Conservation (phyloP, 1,284 basidiomycete genomes). For the Trichosporon ovoides region DNA sequence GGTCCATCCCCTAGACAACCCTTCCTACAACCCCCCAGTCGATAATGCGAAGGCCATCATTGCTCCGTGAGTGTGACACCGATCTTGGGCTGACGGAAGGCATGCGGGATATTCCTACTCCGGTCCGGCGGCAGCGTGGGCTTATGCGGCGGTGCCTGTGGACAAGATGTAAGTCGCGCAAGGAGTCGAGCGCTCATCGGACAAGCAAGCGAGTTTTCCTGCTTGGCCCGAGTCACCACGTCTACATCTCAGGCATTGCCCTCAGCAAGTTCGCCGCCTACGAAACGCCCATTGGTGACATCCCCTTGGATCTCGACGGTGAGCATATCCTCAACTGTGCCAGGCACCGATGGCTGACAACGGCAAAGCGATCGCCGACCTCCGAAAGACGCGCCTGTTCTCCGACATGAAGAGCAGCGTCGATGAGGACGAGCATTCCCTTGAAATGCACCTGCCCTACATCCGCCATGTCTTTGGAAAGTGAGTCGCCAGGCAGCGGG, state of each 20-base stretch:
- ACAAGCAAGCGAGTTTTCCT: slow-evolving; percentile 85
- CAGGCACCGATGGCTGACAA: neutral
- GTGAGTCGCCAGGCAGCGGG: slow-evolving; percentile 56
- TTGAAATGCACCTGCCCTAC: slow-evolving; percentile 97
- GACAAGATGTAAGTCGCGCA: slow-evolving; percentile 61
- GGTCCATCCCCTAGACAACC: slow-evolving; percentile 55
- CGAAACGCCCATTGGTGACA: slow-evolving; percentile 76
- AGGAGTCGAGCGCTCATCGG: neutral
- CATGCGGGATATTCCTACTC: slow-evolving; percentile 97
- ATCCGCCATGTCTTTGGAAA: slow-evolving; percentile 78
- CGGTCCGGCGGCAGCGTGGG: slow-evolving; percentile 90
- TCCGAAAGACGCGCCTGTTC: slow-evolving; percentile 67
- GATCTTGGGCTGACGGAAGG: slow-evolving; percentile 50
- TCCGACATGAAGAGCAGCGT: slow-evolving; percentile 60
- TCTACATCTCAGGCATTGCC: slow-evolving; percentile 81
- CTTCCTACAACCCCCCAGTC: slow-evolving; percentile 61
- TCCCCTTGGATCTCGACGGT: slow-evolving; percentile 76
- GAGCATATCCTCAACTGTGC: slow-evolving; percentile 35
- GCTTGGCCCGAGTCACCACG: slow-evolving; percentile 91
- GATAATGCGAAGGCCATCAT: slow-evolving; percentile 82
- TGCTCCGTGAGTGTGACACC: slow-evolving; percentile 67
- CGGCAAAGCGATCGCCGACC: slow-evolving; percentile 60
- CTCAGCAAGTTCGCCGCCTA: slow-evolving; percentile 71
- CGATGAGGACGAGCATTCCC: slow-evolving; percentile 93
- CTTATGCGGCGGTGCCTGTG: slow-evolving; percentile 82